Evolutionary conservation across 2,329 filamentous ascomycete genomes (phyloP).

Genomic region (Trichoderma citrinoviride): DNA sequence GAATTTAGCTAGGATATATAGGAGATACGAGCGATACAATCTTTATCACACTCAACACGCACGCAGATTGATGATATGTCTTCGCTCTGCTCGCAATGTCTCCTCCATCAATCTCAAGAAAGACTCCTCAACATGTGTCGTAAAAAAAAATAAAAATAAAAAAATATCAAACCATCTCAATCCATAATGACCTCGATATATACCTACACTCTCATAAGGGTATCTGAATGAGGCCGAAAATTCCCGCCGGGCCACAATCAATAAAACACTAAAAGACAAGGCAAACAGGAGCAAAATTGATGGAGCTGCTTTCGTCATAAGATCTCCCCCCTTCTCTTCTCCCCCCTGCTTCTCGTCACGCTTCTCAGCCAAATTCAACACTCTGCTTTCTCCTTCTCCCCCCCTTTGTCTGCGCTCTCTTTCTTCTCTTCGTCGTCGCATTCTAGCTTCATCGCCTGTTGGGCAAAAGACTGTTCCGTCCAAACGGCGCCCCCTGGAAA

Average conservation of each 20-base stretch:
- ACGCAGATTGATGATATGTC: neutral
- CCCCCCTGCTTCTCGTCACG: neutral
- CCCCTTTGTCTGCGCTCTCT: neutral
- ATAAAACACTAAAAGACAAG: constrained; percentile 21
- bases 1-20: neutral
- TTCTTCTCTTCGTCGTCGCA: neutral
- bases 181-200: constrained; percentile 12
- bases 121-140: neutral
- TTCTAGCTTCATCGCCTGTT: constrained; percentile 40
- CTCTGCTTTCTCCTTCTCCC: neutral
- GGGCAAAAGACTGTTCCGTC: constrained; percentile 46
- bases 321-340: neutral
- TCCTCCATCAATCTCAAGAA: neutral
- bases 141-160: neutral
- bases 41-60: neutral
- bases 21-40: neutral
- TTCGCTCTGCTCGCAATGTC: neutral
- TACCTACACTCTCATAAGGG: constrained; percentile 21
- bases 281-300: constrained; percentile 13
- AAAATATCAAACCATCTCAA: neutral
- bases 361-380: neutral
- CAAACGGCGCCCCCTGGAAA: constrained; percentile 41
- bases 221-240: constrained; percentile 20
- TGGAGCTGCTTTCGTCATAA: constrained; percentile 11
- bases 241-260: constrained; percentile 12